A percentile compares a stretch with the other conserved stretches of the same genome.
Evolutionary conservation across 108 stramenopile genomes (phyloP).

Genomic region (Cyclotella sp.): DNA sequence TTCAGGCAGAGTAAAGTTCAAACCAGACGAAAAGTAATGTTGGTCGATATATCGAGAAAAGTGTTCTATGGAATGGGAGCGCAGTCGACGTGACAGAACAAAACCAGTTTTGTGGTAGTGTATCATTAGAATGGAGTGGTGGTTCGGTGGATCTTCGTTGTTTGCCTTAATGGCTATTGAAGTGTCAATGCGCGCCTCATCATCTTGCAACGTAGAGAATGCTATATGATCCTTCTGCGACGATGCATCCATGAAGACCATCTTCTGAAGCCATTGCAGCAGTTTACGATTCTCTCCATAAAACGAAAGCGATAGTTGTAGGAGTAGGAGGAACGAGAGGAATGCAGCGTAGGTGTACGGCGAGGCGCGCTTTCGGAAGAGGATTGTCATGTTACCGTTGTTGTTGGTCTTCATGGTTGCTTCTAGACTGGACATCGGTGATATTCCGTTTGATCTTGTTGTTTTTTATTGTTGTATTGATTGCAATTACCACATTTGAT

Average conservation of each 20-base stretch:
- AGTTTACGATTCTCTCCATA: slow-evolving; percentile 7
- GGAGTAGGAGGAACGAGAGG: neutral
- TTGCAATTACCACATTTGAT: too few relatives aligned
- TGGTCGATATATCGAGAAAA: neutral
- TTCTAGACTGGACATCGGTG: neutral
- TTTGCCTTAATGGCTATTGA: neutral
- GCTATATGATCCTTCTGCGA: too few relatives aligned
- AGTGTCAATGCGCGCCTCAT: neutral
- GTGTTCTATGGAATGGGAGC: slow-evolving; percentile 6
- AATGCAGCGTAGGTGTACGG: neutral
- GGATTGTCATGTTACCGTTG: slow-evolving; percentile 7
- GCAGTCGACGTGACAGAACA: slow-evolving; percentile 13
- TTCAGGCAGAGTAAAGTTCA: slow-evolving; percentile 7
- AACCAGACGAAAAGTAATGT: neutral
- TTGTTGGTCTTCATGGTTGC: neutral
- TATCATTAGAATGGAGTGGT: slow-evolving; percentile 24
- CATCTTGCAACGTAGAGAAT: too few relatives aligned
- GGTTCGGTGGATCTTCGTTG: slow-evolving; percentile 2
- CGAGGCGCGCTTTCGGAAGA: slow-evolving; percentile 1
- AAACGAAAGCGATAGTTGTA: slow-evolving; percentile 3
- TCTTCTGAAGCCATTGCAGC: neutral
- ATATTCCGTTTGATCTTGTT: too few relatives aligned
- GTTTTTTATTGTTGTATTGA: too few relatives aligned
- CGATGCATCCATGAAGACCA: neutral
- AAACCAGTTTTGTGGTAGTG: slow-evolving; percentile 35